Percentiles rank a stretch among this genome's conserved stretches.
These are phyloP conservation scores for Tulasnella calospora DNA, from an alignment of 768 basidiomycete genomes.

Conservation along the genomic window DNA sequence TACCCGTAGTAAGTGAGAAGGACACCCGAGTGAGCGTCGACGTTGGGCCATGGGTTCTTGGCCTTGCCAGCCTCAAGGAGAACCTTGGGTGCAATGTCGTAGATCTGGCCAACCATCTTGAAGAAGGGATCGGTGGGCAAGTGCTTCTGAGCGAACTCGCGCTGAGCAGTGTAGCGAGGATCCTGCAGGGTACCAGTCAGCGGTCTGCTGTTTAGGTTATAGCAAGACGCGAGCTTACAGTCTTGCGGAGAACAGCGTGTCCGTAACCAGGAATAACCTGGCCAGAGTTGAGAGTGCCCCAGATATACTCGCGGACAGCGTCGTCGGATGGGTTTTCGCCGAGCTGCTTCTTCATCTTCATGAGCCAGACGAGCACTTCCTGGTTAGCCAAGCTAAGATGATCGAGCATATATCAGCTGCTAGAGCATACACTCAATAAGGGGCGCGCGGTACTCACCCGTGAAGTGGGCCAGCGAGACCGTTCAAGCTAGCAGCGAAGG, in stretches of 20 bases:
- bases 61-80: slow-evolving; percentile 88
- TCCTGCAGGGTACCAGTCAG: slow-evolving; percentile 44
- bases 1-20: slow-evolving; percentile 73
- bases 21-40: slow-evolving; percentile 93
- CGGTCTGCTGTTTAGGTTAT: neutral
- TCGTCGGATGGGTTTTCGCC: slow-evolving; percentile 83
- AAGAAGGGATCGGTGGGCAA: slow-evolving; percentile 84
- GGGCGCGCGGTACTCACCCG: slow-evolving; percentile 43
- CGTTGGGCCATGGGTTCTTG: slow-evolving; percentile 95
- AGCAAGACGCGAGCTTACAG: slow-evolving; percentile 33
- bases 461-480: slow-evolving; percentile 97
- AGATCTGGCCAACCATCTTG: slow-evolving; percentile 88
- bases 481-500: slow-evolving; percentile 87
- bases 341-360: slow-evolving; percentile 86
- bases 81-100: slow-evolving; percentile 82
- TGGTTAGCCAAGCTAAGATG: slow-evolving; percentile 72
- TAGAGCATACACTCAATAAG: slow-evolving; percentile 25
- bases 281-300: slow-evolving; percentile 87
- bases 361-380: slow-evolving; percentile 91
- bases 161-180: slow-evolving; percentile 86
- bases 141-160: slow-evolving; percentile 82
- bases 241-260: slow-evolving; percentile 81
- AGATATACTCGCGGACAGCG: slow-evolving; percentile 87
- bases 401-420: neutral
- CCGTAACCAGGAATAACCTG: slow-evolving; percentile 94